These are phyloP conservation scores for Zygotorulaspora sp. DNA, from an alignment of 805 yeast species.

Conservation along the genomic window DNA sequence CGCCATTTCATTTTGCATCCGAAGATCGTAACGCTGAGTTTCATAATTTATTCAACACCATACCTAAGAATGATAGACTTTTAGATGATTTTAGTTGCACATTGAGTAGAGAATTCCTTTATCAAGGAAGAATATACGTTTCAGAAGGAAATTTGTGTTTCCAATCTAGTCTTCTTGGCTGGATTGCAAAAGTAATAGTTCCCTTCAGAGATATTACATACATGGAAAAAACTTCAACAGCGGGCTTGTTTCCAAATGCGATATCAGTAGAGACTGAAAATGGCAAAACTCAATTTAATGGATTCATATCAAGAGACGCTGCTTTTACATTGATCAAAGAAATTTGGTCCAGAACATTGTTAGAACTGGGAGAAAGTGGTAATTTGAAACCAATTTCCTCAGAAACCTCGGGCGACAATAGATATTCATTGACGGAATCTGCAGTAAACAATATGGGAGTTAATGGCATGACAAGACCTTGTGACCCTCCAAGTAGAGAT, in stretches of 20 bases:
- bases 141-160: constrained; percentile 78
- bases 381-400: constrained; percentile 5
- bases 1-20: constrained; percentile 61
- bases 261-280: constrained; percentile 62
- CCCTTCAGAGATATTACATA: constrained; percentile 61
- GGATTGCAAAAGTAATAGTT: constrained; percentile 79
- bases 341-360: constrained; percentile 50
- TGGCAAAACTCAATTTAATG: constrained; percentile 76
- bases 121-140: constrained; percentile 83
- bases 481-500: constrained; percentile 28
- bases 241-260: constrained; percentile 88
- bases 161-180: constrained; percentile 74
- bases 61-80: constrained; percentile 65
- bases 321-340: constrained; percentile 66
- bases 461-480: constrained; percentile 9
- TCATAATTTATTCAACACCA: constrained; percentile 64
- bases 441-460: constrained; percentile 7
- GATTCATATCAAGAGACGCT: constrained; percentile 76
- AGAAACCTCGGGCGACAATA: constrained; percentile 3
- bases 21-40: constrained; percentile 66
- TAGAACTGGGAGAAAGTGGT: constrained; percentile 14
- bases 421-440: background rate
- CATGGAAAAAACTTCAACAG: constrained; percentile 74
- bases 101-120: constrained; percentile 72
- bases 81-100: constrained; percentile 91